Evolutionary conservation across 2,329 filamentous ascomycete species (phyloP), one percentile per base, ranked within the genome.

Genomic region (Dothideomycetes sp.): DNA sequence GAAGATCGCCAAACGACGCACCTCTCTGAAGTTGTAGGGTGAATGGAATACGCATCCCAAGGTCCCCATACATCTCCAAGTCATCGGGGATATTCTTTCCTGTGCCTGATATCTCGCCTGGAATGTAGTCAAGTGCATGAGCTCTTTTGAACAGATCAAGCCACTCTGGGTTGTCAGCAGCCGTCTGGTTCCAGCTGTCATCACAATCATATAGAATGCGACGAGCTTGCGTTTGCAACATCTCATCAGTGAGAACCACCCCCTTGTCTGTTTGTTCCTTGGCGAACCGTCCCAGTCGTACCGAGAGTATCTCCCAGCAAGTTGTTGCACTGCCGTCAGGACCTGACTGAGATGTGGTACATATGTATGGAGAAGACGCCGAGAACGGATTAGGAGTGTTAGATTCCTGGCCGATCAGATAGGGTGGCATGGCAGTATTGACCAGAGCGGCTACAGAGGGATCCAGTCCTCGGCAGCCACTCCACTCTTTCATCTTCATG

Each of bases 381-480:
- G 62, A 65, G 51, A 70, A 71, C 0, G 68, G 68, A 35, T 64
- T 60, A 0, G 64, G 64, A 17, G 60, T 63, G 41, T 60, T 61
- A 35, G 59, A 59, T 47, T 71, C 68, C 24, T 66, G 63, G 18
- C 64, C 66, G 30, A 71, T 71, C 7, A 71, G 58, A 44, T 70
- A 71, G 4, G 68, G 68, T 11, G 68, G 68, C 67, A 71, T 71
- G 3, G 67, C 67, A 41, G 68, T 69, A 3, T 64, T 67, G 38
- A 71, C 68, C 30, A 65, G 62, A 4, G 64, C 60, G 5, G 67
- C 67, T 9, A 71, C 62, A 16, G 63, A 58, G 8, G 65, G 56
- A 43, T 69, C 66, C 4, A 76, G 52, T 3, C 72, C 73, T 51
- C 73, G 64, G 48, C 70, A 73, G 3, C 73, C 71, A 37, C 65